Percentiles rank a stretch among this genome's conserved stretches.
Conservation (phyloP, 1,284 basidiomycete species). For the Cutaneotrichosporon daszewskae region DNA sequence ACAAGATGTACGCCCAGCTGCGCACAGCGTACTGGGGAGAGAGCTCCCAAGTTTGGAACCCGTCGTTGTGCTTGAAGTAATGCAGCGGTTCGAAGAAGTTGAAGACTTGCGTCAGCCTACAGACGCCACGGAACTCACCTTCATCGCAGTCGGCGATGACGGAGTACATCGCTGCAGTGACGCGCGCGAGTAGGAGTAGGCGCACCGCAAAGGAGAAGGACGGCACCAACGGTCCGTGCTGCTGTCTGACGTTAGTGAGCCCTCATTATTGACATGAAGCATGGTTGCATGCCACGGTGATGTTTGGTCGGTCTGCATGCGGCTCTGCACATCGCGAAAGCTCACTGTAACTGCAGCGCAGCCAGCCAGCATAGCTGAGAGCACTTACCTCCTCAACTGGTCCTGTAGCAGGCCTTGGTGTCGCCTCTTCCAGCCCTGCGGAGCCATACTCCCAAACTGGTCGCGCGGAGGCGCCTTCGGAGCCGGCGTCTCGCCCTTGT, state of each 20-base stretch:
- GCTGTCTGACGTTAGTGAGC: conserved; percentile 20
- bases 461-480: conserved; percentile 33
- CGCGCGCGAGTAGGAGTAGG: conserved; percentile 72
- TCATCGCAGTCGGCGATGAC: conserved; percentile 96
- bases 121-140: conserved; percentile 60
- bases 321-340: no score
- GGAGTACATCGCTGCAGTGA: conserved; percentile 89
- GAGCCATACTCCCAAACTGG: conserved; percentile 39
- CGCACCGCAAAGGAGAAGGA: conserved; percentile 75
- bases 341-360: not conserved
- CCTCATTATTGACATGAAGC: not conserved
- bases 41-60: conserved; percentile 98
- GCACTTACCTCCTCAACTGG: conserved; percentile 37
- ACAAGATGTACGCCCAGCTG: conserved; percentile 85
- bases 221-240: conserved; percentile 65
- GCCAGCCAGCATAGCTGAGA: not conserved
- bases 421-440: conserved; percentile 40
- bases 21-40: conserved; percentile 84
- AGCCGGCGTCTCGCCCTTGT: conserved; percentile 20
- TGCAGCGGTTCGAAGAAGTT: conserved; percentile 99
- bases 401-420: conserved; percentile 48
- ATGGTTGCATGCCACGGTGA: not conserved
- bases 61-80: conserved; percentile 72
- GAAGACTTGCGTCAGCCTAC: conserved; percentile 70
- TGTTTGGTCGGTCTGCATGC: no score